phyloP scores from a whole-genome alignment of 2,329 filamentous ascomycete genomes.

The Colletotrichum paranaense region DNA sequence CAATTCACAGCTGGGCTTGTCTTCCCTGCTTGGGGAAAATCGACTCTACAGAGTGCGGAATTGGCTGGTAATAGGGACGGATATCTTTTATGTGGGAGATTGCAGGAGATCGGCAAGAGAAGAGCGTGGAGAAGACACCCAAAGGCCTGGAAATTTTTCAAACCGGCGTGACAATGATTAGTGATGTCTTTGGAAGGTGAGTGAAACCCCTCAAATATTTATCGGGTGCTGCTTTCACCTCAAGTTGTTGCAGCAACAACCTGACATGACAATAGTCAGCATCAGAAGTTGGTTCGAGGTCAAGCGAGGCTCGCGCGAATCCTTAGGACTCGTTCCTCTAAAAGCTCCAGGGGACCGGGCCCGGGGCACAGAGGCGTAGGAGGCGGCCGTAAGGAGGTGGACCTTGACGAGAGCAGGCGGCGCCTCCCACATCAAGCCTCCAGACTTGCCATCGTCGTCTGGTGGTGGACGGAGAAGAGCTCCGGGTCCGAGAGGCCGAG shows the following conservation, averaged over 20 bases:
- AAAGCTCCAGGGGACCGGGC: not conserved
- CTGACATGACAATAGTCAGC: too few relatives aligned
- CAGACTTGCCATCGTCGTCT: not conserved
- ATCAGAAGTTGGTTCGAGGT: not conserved
- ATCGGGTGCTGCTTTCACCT: not conserved
- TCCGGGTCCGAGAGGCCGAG: not conserved
- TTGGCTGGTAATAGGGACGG: not conserved
- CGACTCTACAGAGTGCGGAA: not conserved
- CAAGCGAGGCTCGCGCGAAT: not conserved
- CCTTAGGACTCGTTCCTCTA: not conserved
- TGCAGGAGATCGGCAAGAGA: not conserved
- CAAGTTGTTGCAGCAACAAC: not conserved
- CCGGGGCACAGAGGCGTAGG: not conserved
- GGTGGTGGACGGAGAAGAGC: not conserved
- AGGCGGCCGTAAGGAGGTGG: not conserved
- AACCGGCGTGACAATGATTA: not conserved
- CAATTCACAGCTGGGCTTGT: slow-evolving; percentile 21
- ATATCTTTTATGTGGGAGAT: not conserved
- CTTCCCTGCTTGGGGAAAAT: not conserved
- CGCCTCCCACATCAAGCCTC: not conserved
- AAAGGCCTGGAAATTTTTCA: not conserved
- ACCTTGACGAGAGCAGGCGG: slow-evolving; percentile 21
- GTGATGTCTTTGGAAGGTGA: not conserved
- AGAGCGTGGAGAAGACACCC: not conserved
- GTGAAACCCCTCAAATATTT: not conserved